A percentile compares a stretch with the other conserved stretches of the same genome.
phyloP scores from a whole-genome alignment of 495 filamentous ascomycete species.

The Xylaria grammica region DNA sequence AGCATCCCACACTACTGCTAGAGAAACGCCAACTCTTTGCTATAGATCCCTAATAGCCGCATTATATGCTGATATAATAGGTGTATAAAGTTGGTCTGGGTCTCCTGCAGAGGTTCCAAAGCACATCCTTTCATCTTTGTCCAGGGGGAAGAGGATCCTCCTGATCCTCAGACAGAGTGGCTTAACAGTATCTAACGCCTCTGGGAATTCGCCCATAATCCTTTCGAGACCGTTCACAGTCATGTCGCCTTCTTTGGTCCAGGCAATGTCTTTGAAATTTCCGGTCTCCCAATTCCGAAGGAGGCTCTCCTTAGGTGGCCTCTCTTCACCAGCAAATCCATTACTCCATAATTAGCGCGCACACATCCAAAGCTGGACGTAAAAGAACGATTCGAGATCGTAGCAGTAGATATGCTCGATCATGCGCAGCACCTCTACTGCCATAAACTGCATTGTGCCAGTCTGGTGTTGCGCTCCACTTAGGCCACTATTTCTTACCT shows the following conservation, averaged over 20 bases:
- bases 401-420: slow-evolving; percentile 36
- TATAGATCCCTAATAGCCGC: background rate
- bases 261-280: slow-evolving; percentile 30
- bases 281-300: slow-evolving; percentile 32
- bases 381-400: slow-evolving; percentile 24
- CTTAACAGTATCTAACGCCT: slow-evolving; percentile 1
- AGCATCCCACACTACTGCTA: no score
- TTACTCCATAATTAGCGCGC: slow-evolving; percentile 36
- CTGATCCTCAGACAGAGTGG: slow-evolving; percentile 24
- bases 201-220: slow-evolving; percentile 10
- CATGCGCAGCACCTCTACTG: slow-evolving; percentile 40
- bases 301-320: slow-evolving; percentile 28
- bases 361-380: slow-evolving; percentile 32
- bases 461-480: slow-evolving; percentile 26
- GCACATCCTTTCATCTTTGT: background rate
- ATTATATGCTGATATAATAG: slow-evolving; percentile 4
- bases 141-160: slow-evolving; percentile 1
- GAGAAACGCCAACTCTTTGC: no score
- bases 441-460: slow-evolving; percentile 35
- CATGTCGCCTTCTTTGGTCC: slow-evolving; percentile 22
- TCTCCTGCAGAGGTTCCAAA: slow-evolving; percentile 15
- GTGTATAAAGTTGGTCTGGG: slow-evolving; percentile 10
- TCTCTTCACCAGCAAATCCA: slow-evolving; percentile 26
- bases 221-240: background rate
- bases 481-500: slow-evolving; percentile 27